These are phyloP conservation scores for Drechslerella dactyloides DNA, from an alignment of 2,329 filamentous ascomycete genomes.

Conservation along the genomic window DNA sequence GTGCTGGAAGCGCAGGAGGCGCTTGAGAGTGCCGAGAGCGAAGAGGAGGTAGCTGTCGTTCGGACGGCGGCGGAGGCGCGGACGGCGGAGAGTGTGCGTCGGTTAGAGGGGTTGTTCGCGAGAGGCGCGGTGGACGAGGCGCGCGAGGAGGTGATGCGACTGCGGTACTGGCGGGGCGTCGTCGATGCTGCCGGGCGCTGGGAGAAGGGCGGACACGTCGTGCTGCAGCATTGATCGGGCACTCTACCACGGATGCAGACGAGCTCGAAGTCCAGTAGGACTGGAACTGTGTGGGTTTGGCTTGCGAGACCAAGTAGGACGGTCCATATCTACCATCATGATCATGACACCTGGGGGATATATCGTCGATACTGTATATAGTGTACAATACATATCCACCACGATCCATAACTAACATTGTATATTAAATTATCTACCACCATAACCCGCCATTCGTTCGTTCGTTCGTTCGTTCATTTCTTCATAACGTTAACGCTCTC, in stretches of 20 bases:
- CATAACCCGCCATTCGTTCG: neutral
- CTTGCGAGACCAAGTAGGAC: no score
- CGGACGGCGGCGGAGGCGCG: slow-evolving; percentile 71
- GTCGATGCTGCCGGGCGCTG: slow-evolving; percentile 76
- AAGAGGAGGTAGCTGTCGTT: slow-evolving; percentile 69
- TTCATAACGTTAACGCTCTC: no score
- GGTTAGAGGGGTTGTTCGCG: slow-evolving; percentile 70
- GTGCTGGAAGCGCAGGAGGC: slow-evolving; percentile 80
- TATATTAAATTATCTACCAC: neutral
- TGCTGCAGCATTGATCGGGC: slow-evolving; percentile 62
- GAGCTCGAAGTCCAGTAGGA: no score
- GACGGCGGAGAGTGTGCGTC: slow-evolving; percentile 68
- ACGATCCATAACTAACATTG: no score
- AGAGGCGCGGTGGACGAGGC: slow-evolving; percentile 71
- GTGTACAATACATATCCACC: no score
- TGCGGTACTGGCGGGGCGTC: slow-evolving; percentile 92
- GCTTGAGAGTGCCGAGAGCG: slow-evolving; percentile 73
- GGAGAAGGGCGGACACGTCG: slow-evolving; percentile 75
- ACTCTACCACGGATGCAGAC: no score
- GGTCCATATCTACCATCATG: no score
- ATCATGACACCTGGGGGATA: no score
- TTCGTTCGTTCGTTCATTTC: neutral
- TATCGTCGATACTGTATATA: no score
- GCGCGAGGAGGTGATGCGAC: slow-evolving; percentile 72
- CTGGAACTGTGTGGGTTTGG: no score